A percentile compares a stretch with the other conserved stretches of the same genome.
phyloP scores from a whole-genome alignment of 129 eudicot species.

The Saposhnikovia divaricata region DNA sequence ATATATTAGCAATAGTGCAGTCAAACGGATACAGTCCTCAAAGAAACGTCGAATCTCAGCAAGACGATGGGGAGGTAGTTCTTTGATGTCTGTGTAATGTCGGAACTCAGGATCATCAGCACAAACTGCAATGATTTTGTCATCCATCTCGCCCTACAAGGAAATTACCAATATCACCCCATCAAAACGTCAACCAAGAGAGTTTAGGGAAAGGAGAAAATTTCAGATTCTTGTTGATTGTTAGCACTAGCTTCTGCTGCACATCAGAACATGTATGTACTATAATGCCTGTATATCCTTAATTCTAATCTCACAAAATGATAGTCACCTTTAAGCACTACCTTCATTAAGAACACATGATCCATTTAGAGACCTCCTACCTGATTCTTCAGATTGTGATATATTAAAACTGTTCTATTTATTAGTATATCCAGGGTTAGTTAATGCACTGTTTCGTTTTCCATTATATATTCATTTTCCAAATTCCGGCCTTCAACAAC shows the following conservation, averaged over 20 bases:
- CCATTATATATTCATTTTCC: not conserved
- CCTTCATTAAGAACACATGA: not conserved
- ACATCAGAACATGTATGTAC: not conserved
- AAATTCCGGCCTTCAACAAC: not conserved
- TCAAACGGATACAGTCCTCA: conserved; percentile 86
- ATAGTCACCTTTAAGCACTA: not conserved
- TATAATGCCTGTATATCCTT: not conserved
- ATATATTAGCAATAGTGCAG: not conserved
- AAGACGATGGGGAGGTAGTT: conserved; percentile 94
- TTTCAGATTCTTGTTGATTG: not conserved
- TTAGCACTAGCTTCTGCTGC: not conserved
- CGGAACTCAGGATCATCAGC: conserved; percentile 98
- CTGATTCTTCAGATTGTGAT: not conserved
- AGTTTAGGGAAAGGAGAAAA: not conserved
- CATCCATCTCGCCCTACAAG: conserved; percentile 84
- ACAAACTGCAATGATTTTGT: conserved; percentile 95
- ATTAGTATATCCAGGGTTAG: not conserved
- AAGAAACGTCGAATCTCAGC: conserved; percentile 96
- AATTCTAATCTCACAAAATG: not conserved
- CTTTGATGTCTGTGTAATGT: conserved; percentile 70
- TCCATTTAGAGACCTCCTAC: not conserved
- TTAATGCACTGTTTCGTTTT: not conserved
- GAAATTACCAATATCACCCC: not conserved
- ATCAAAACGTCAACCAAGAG: not conserved
- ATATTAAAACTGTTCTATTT: not conserved